These are phyloP conservation scores for Panus rudis DNA, from an alignment of 768 basidiomycete species.

Conservation along the genomic window DNA sequence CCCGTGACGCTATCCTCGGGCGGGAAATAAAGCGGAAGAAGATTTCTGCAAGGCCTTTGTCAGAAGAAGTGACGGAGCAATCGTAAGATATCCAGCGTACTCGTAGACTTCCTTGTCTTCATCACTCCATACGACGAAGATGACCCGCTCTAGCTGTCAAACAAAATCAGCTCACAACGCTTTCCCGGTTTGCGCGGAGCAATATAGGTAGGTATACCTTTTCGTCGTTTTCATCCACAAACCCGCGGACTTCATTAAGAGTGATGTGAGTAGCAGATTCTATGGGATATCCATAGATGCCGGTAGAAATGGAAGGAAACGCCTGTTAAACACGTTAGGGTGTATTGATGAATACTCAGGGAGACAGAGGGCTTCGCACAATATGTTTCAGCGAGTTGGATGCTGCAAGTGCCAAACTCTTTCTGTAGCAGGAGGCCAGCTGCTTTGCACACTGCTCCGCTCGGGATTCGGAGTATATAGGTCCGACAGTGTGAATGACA, in stretches of 20 bases:
- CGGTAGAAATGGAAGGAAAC: slow-evolving; percentile 77
- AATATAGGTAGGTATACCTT: slow-evolving; percentile 20
- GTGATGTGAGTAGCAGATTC: slow-evolving; percentile 67
- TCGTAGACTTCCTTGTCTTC: slow-evolving; percentile 57
- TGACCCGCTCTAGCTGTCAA: slow-evolving; percentile 50
- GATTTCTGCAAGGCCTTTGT: slow-evolving; percentile 28
- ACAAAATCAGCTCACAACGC: not conserved
- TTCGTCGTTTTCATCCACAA: slow-evolving; percentile 45
- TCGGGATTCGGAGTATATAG: slow-evolving; percentile 44
- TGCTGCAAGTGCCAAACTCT: slow-evolving; percentile 54
- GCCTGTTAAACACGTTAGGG: slow-evolving; percentile 41
- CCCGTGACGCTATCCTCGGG: too few species aligned
- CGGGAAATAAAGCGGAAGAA: slow-evolving; percentile 65
- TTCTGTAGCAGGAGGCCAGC: slow-evolving; percentile 63
- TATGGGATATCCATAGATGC: slow-evolving; percentile 73
- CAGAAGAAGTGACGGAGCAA: not conserved
- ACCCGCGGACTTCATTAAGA: slow-evolving; percentile 47
- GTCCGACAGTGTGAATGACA: slow-evolving; percentile 81
- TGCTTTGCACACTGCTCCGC: slow-evolving; percentile 41
- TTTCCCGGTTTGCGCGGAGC: not conserved
- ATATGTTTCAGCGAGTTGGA: slow-evolving; percentile 56
- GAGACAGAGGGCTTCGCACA: slow-evolving; percentile 33
- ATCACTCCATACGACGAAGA: slow-evolving; percentile 70
- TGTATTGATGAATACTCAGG: too few species aligned
- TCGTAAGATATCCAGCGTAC: slow-evolving; percentile 33